Evolutionary conservation across 2,329 filamentous ascomycete genomes (phyloP).

Genomic region (Aspergillus sp.): DNA sequence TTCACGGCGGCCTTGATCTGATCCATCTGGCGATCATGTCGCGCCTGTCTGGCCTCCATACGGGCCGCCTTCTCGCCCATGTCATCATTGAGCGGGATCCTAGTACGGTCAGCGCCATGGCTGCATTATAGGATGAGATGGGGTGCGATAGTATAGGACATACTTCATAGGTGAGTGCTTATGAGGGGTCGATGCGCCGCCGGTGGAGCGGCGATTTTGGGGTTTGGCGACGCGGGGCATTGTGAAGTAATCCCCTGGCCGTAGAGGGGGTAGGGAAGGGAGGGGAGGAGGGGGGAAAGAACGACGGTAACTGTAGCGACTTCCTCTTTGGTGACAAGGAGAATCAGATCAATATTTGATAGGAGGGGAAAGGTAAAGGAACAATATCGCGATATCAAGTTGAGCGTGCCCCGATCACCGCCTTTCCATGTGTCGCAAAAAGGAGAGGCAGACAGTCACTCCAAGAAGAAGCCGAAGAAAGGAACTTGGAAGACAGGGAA

Average conservation of each 20-base stretch:
- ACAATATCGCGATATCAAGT: neutral
- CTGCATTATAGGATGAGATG: neutral
- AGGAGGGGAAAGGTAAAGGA: no score
- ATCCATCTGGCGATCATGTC: slow-evolving; percentile 88
- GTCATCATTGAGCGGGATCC: slow-evolving; percentile 96
- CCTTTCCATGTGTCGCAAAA: neutral
- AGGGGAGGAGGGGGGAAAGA: no score
- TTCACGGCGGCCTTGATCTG: slow-evolving; percentile 76
- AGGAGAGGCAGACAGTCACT: no score
- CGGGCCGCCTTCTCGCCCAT: slow-evolving; percentile 86
- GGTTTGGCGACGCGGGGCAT: slow-evolving; percentile 61
- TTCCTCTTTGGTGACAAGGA: no score
- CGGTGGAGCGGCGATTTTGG: slow-evolving; percentile 49
- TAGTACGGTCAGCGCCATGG: slow-evolving; percentile 40
- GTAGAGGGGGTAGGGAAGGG: neutral
- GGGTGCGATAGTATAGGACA: slow-evolving; percentile 16
- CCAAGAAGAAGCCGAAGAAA: neutral
- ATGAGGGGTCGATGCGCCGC: slow-evolving; percentile 52
- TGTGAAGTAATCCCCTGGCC: slow-evolving; percentile 20
- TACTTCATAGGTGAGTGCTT: slow-evolving; percentile 55
- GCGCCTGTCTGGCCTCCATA: slow-evolving; percentile 80
- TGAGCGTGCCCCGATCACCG: no score
- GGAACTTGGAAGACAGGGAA: neutral
- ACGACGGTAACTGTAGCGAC: no score
- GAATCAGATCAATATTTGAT: no score